phyloP scores from a whole-genome alignment of 2,329 filamentous ascomycete species.

The Calonectria henricotiae region DNA sequence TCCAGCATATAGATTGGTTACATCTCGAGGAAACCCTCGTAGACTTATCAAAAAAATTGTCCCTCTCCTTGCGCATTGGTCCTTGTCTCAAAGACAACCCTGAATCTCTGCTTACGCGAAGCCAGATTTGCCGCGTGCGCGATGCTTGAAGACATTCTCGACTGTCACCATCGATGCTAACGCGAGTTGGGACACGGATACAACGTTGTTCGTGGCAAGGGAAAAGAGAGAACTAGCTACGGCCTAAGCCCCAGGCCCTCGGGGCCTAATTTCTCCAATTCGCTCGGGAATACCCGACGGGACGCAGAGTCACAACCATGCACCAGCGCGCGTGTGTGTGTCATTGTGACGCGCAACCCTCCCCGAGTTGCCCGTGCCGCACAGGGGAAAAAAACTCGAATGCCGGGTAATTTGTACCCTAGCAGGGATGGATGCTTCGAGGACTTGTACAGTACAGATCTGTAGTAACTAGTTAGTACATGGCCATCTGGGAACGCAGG shows the following conservation, averaged over 20 bases:
- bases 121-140: background rate
- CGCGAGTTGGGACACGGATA: background rate
- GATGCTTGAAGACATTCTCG: background rate
- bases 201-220: background rate
- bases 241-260: background rate
- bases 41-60: background rate
- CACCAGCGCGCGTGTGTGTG: too few species aligned
- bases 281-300: conserved; percentile 13
- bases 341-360: background rate
- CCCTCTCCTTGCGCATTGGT: background rate
- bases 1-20: background rate
- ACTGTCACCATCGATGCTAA: background rate
- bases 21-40: background rate
- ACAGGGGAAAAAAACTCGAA: background rate
- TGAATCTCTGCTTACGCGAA: too few species aligned
- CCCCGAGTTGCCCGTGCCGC: background rate
- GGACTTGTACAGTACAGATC: background rate
- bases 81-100: conserved; percentile 8
- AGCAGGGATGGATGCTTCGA: background rate
- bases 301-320: background rate
- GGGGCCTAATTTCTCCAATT: background rate
- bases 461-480: background rate
- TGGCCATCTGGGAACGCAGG: background rate
- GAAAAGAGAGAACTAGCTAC: conserved; percentile 8
- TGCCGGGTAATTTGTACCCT: background rate